Evolutionary conservation across 1,284 basidiomycete species (phyloP).

Genomic region (Rhizoctonia solani): DNA sequence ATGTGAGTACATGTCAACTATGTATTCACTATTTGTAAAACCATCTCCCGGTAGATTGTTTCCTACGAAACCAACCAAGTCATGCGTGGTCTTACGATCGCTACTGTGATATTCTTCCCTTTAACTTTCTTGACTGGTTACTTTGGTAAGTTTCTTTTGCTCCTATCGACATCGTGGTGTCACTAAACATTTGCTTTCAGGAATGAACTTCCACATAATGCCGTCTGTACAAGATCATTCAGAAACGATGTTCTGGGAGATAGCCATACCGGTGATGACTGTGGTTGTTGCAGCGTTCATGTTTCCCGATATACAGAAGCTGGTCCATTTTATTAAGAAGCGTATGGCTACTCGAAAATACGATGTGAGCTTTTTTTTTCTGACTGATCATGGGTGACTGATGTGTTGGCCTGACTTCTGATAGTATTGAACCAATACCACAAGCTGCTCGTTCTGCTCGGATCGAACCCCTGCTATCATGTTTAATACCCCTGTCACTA

Average conservation of each 20-base stretch:
- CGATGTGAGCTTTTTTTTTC: neutral
- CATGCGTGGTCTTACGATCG: conserved; percentile 65
- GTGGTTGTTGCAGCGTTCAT: conserved; percentile 60
- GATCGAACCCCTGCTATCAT: too few species aligned
- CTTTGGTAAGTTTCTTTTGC: conserved; percentile 49
- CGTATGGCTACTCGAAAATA: conserved; percentile 16
- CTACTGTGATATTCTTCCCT: conserved; percentile 71
- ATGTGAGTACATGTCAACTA: conserved; percentile 46
- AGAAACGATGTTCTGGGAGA: conserved; percentile 76
- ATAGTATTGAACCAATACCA: too few species aligned
- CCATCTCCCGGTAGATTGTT: conserved; percentile 43
- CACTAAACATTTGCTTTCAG: conserved; percentile 41
- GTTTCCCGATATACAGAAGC: conserved; percentile 53
- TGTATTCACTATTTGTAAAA: neutral
- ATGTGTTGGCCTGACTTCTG: too few species aligned
- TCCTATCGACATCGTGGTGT: neutral
- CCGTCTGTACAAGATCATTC: conserved; percentile 44
- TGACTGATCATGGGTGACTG: too few species aligned
- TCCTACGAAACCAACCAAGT: conserved; percentile 73
- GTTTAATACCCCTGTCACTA: too few species aligned
- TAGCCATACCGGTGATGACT: conserved; percentile 63
- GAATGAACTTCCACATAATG: conserved; percentile 68
- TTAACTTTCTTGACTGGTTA: conserved; percentile 71
- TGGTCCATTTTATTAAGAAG: conserved; percentile 11
- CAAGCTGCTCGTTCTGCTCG: too few species aligned